phyloP scores from a whole-genome alignment of 768 basidiomycete species.

The Termitomyces sp. region DNA sequence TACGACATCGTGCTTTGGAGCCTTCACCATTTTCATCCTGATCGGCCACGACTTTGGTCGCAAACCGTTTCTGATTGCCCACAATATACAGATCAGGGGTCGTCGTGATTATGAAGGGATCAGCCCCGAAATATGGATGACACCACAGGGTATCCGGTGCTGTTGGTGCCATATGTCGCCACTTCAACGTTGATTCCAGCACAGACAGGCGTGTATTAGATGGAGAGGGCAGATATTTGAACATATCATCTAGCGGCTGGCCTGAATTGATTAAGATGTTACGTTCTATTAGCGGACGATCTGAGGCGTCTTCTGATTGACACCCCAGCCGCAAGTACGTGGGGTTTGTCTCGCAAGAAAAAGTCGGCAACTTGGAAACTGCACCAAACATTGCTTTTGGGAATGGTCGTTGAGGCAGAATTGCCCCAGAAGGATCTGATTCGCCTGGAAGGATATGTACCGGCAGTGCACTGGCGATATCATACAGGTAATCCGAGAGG shows the following conservation, averaged over 20 bases:
- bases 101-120: conserved; percentile 85
- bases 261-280: conserved; percentile 84
- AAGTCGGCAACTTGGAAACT: conserved; percentile 50
- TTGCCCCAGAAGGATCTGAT: conserved; percentile 81
- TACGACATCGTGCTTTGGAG: conserved; percentile 43
- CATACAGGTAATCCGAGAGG: conserved; percentile 65
- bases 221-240: conserved; percentile 79
- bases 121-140: conserved; percentile 81
- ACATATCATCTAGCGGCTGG: conserved; percentile 92
- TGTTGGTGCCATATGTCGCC: conserved; percentile 98
- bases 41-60: conserved; percentile 57
- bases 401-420: conserved; percentile 90
- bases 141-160: conserved; percentile 99
- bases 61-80: conserved; percentile 86
- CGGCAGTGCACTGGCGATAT: conserved; percentile 73
- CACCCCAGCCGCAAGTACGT: conserved; percentile 66
- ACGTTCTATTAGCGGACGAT: conserved; percentile 27
- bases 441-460: conserved; percentile 87
- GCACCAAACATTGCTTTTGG: conserved; percentile 88
- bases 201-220: conserved; percentile 69
- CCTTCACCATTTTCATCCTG: conserved; percentile 25
- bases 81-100: conserved; percentile 89
- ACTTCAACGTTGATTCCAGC: conserved; percentile 74
- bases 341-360: conserved; percentile 85
- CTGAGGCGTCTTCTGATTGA: conserved; percentile 15